Evolutionary conservation across 129 eudicot genomes (phyloP).

Genomic region (Flaveria sonorensis): DNA sequence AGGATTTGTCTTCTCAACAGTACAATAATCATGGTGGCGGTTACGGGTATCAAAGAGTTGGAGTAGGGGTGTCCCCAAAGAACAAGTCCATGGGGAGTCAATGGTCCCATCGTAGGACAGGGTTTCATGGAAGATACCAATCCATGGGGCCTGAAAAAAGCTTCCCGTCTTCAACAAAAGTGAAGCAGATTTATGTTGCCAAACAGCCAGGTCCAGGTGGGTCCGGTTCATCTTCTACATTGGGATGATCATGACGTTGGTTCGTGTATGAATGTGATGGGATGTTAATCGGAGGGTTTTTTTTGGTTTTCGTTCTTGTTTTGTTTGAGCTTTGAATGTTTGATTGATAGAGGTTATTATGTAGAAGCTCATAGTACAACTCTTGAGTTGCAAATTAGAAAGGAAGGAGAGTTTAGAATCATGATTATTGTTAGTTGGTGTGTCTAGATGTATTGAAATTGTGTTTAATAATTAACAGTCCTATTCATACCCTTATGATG

Average conservation of each 20-base stretch:
- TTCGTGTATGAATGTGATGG: background rate
- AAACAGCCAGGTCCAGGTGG: constrained; percentile 68
- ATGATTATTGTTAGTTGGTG: too few relatives aligned
- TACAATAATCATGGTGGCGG: constrained; percentile 47
- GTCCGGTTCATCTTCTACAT: constrained; percentile 38
- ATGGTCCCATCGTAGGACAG: constrained; percentile 73
- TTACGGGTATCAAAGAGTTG: constrained; percentile 58
- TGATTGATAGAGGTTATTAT: constrained; percentile 25
- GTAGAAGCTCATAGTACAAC: constrained; percentile 22
- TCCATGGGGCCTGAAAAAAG: constrained; percentile 54
- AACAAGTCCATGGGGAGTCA: constrained; percentile 52
- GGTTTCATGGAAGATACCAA: constrained; percentile 76
- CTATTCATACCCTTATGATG: too few relatives aligned
- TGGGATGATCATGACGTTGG: constrained; percentile 24
- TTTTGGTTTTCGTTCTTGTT: background rate
- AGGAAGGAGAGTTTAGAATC: too few relatives aligned
- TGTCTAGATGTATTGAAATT: too few relatives aligned
- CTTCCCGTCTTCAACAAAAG: constrained; percentile 54
- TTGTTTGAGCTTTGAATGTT: constrained; percentile 21
- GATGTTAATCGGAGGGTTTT: constrained; percentile 12
- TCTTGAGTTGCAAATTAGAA: background rate
- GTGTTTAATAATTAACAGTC: too few relatives aligned
- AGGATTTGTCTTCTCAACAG: constrained; percentile 49
- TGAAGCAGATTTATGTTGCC: constrained; percentile 90
- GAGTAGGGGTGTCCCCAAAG: constrained; percentile 58